Evolutionary conservation across 148 eudicot genomes (phyloP), one percentile per base, ranked within the genome.

Genomic region (Spergularia bocconei): DNA sequence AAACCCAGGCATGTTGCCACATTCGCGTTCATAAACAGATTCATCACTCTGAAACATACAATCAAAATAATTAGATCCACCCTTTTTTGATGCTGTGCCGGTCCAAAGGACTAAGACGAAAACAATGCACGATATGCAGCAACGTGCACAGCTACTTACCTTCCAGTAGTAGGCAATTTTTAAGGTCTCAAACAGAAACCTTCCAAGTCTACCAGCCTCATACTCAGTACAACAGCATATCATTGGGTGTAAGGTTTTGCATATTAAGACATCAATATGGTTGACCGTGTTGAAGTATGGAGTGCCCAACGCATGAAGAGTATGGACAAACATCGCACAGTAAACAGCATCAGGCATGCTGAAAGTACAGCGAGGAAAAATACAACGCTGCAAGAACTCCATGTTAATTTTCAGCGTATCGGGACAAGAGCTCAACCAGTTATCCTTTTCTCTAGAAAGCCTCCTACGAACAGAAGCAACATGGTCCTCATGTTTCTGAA

Each of bases 1-100:
- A 88, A 96, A 96, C 7, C 98, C 99, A 41, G 99, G 99, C 97
- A 92, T 96, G 87, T 96, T 96, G 36, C 96, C 98, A 77, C 99
- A 96, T 79, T 96, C 99, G 36, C 89, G 93, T 79, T 92, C 99
- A 84, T 96, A 96, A 70, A 91, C 66, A 17, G 94, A 81, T 83
- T 92, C 99, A 83, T 89, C 90, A 79, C 93, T 92, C 99, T 95
- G 88, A 74, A 84, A 80, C 67, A 69, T 48, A 83, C n/a, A 33
- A 14, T 13, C 38, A 81, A 23, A 50, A 60, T 67, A 20, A 54
- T 61, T 51, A 67, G 38, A 60, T 38, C 19, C 56, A 33, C 25
- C 19, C 7, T n/a, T n/a, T n/a, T n/a, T n/a, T n/a, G n/a, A n/a
- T n/a, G n/a, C n/a, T n/a, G n/a, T n/a, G n/a, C n/a, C n/a, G n/a